Percentiles rank a stretch among this genome's conserved stretches.
Conservation (phyloP, 2,329 filamentous ascomycete species). For the Epichloe hybrida region DNA sequence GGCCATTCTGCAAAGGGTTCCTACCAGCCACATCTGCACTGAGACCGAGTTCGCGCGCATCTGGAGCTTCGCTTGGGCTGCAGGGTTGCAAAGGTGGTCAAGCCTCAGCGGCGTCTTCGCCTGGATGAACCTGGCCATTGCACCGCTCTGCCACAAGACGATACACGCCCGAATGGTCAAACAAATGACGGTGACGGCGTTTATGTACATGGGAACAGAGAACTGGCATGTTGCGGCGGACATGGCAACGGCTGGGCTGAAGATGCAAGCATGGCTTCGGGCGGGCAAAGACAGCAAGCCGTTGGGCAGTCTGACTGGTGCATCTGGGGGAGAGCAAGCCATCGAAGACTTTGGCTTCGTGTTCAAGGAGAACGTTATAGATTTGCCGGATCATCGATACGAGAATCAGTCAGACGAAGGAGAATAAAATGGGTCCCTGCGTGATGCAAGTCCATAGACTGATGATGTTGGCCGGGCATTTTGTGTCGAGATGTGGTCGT, state of each 20-base stretch:
- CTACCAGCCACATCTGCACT: slow-evolving; percentile 28
- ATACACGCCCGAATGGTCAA: slow-evolving; percentile 32
- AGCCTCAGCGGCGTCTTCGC: slow-evolving; percentile 32
- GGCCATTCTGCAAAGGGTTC: slow-evolving; percentile 28
- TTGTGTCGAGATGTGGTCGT: no score
- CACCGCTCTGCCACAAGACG: slow-evolving; percentile 24
- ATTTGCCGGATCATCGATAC: slow-evolving; percentile 9
- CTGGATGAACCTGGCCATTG: slow-evolving; percentile 32
- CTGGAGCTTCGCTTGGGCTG: slow-evolving; percentile 34
- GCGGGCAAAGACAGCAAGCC: slow-evolving; percentile 8
- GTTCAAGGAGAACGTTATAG: slow-evolving; percentile 12
- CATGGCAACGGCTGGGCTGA: slow-evolving; percentile 23
- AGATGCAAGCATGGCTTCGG: slow-evolving; percentile 29
- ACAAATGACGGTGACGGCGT: slow-evolving; percentile 28
- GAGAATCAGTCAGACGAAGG: background rate
- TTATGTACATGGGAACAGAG: slow-evolving; percentile 32
- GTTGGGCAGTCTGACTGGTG: slow-evolving; percentile 6
- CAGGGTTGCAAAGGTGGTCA: slow-evolving; percentile 32
- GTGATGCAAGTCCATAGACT: background rate
- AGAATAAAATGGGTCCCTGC: background rate
- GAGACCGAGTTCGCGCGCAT: slow-evolving; percentile 26
- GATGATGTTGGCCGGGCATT: no score
- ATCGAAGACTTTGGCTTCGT: slow-evolving; percentile 16
- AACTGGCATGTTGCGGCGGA: slow-evolving; percentile 32
- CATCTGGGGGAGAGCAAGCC: slow-evolving; percentile 11